phyloP scores from a whole-genome alignment of 1,139 yeast genomes.

The Geotrichum klebahnii region DNA sequence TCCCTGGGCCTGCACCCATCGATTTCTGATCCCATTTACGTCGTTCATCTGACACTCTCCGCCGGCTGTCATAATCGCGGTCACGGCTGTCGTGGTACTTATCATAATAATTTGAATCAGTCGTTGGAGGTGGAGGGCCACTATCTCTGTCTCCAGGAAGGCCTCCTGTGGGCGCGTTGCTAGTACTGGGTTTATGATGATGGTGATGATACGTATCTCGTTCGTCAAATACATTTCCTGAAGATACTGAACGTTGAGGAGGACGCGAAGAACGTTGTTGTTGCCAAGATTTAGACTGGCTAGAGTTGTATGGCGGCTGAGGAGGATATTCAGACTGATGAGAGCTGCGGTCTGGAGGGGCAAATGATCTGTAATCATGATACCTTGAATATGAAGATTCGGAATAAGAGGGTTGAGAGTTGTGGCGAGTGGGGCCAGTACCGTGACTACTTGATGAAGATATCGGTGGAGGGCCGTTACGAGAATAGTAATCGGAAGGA shows the following conservation, averaged over 20 bases:
- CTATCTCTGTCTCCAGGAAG: background rate
- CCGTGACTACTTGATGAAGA: background rate
- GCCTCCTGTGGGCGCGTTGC: background rate
- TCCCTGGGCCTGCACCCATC: background rate
- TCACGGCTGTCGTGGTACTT: background rate
- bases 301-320: background rate
- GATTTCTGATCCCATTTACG: conserved; percentile 7
- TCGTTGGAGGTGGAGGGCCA: background rate
- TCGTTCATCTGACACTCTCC: conserved; percentile 1
- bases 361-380: conserved; percentile 5
- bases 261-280: background rate
- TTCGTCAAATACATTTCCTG: conserved; percentile 2
- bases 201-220: background rate
- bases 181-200: background rate
- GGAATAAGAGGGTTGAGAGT: conserved; percentile 4
- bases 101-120: background rate
- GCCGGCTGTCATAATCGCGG: conserved; percentile 1
- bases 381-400: conserved; percentile 5
- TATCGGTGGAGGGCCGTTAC: conserved; percentile 8
- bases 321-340: background rate
- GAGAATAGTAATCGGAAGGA: conserved; percentile 4
- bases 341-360: conserved; percentile 4
- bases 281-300: background rate
- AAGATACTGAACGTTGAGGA: conserved; percentile 5
- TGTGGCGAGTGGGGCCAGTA: background rate